These are phyloP conservation scores for Amaranthus hypochondriacus DNA, from an alignment of 148 eudicot genomes.

Conservation along the genomic window DNA sequence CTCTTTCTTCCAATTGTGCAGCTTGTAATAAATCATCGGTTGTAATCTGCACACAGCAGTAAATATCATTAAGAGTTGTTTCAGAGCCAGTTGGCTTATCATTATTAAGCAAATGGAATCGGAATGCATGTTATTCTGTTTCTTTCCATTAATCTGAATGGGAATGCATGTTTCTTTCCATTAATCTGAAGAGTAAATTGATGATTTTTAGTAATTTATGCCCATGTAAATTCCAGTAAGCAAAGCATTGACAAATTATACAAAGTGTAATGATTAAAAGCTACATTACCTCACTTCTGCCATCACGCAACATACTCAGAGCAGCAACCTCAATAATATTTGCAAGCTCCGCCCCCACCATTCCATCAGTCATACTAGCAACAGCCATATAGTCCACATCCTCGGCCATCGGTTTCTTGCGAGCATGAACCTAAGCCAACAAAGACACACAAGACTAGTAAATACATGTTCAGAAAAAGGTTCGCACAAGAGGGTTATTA, in stretches of 20 bases:
- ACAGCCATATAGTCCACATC: slow-evolving; percentile 90
- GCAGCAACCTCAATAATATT: slow-evolving; percentile 91
- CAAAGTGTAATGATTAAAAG: slow-evolving; percentile 11
- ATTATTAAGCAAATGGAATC: not conserved
- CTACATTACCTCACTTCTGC: slow-evolving; percentile 70
- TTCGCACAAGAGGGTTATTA: not conserved
- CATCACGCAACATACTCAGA: slow-evolving; percentile 80
- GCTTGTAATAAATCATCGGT: slow-evolving; percentile 93
- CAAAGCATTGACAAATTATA: not conserved
- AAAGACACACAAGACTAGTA: slow-evolving; percentile 2
- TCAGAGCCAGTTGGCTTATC: not conserved
- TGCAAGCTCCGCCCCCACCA: slow-evolving; percentile 97
- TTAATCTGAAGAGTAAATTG: not conserved
- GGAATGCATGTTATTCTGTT: not conserved
- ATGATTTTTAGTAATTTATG: not conserved
- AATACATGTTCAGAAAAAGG: not conserved
- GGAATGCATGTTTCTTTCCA: not conserved
- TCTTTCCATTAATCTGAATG: not conserved
- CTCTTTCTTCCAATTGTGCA: slow-evolving; percentile 86
- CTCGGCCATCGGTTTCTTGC: slow-evolving; percentile 83
- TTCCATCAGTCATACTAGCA: slow-evolving; percentile 83
- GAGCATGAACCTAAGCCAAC: slow-evolving; percentile 77
- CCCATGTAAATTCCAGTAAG: not conserved
- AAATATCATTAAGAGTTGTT: not conserved
- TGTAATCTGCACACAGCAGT: slow-evolving; percentile 48